Conservation (phyloP, 2,329 filamentous ascomycete species). For the Fusarium veterinarium region DNA sequence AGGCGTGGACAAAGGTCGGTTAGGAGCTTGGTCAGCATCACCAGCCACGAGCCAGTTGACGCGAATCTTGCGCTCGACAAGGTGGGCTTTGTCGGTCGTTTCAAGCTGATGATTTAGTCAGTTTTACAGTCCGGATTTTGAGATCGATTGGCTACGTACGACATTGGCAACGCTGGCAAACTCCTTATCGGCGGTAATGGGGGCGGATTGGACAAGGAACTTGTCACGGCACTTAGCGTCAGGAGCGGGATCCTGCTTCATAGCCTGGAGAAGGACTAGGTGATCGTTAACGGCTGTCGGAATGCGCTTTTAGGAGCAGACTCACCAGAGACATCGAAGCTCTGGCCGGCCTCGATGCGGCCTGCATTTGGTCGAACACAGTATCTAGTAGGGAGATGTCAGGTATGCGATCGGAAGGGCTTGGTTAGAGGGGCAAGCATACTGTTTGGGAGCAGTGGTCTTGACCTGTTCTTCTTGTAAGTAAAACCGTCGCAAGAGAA, state of each 20-base stretch:
- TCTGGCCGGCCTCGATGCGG: slow-evolving; percentile 88
- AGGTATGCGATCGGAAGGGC: slow-evolving; percentile 27
- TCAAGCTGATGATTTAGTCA: slow-evolving; percentile 70
- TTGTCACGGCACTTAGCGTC: slow-evolving; percentile 97
- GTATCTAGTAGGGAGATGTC: slow-evolving; percentile 72
- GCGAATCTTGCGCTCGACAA: slow-evolving; percentile 96
- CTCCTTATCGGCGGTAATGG: slow-evolving; percentile 85
- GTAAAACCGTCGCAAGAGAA: slow-evolving; percentile 5
- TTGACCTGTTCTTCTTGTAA: slow-evolving; percentile 77
- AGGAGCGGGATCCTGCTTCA: slow-evolving; percentile 91
- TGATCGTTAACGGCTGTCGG: slow-evolving; percentile 21
- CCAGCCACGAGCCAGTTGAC: slow-evolving; percentile 83
- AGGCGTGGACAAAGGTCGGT: slow-evolving; percentile 52
- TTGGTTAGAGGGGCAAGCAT: slow-evolving; percentile 48
- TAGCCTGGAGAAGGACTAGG: slow-evolving; percentile 91
- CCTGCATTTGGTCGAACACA: slow-evolving; percentile 98
- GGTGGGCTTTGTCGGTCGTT: slow-evolving; percentile 78
- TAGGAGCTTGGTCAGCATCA: slow-evolving; percentile 42
- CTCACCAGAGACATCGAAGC: slow-evolving; percentile 93
- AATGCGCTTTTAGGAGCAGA: not conserved
- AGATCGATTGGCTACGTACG: slow-evolving; percentile 63
- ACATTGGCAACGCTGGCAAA: slow-evolving; percentile 83
- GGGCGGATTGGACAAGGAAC: slow-evolving; percentile 94
- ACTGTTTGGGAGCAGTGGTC: slow-evolving; percentile 99
- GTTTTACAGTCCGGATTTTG: not conserved